Evolutionary conservation across 2,329 filamentous ascomycete genomes (phyloP).

Genomic region (Penicillium corylophilum): DNA sequence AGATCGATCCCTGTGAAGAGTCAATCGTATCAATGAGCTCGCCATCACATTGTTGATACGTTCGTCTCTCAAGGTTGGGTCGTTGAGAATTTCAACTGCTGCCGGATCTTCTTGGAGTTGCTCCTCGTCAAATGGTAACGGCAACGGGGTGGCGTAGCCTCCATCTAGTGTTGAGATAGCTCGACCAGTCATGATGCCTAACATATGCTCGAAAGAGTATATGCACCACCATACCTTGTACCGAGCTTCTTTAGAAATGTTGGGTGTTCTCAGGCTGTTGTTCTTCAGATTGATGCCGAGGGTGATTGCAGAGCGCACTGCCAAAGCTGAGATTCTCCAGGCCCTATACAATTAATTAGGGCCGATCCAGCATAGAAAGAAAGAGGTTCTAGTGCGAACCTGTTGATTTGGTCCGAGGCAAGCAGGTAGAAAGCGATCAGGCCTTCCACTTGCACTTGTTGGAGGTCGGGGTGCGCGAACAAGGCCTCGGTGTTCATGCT

Average conservation of each 20-base stretch:
- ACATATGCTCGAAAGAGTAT: slow-evolving; percentile 38
- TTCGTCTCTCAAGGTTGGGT: slow-evolving; percentile 29
- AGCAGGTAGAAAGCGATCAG: slow-evolving; percentile 39
- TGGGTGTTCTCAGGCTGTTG: slow-evolving; percentile 31
- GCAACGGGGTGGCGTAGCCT: slow-evolving; percentile 22
- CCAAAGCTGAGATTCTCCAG: slow-evolving; percentile 40
- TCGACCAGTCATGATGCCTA: slow-evolving; percentile 42
- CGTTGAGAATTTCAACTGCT: slow-evolving; percentile 35
- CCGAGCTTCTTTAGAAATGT: slow-evolving; percentile 40
- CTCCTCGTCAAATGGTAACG: slow-evolving; percentile 29
- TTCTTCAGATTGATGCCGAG: slow-evolving; percentile 43
- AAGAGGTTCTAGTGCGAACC: slow-evolving; percentile 25
- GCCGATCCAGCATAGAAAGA: background rate
- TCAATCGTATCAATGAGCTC: slow-evolving; percentile 30
- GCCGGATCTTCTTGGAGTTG: slow-evolving; percentile 34
- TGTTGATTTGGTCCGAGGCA: slow-evolving; percentile 39
- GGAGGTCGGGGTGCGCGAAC: slow-evolving; percentile 36
- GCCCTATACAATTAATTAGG: slow-evolving; percentile 25
- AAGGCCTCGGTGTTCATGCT: slow-evolving; percentile 32
- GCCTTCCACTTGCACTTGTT: slow-evolving; percentile 41
- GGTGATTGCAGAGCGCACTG: slow-evolving; percentile 39
- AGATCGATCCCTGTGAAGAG: slow-evolving; percentile 24
- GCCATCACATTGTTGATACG: slow-evolving; percentile 30
- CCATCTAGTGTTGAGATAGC: slow-evolving; percentile 34
- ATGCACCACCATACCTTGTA: slow-evolving; percentile 45